Evolutionary conservation across 148 eudicot species (phyloP).

Genomic region (Rhododendron simsii): DNA sequence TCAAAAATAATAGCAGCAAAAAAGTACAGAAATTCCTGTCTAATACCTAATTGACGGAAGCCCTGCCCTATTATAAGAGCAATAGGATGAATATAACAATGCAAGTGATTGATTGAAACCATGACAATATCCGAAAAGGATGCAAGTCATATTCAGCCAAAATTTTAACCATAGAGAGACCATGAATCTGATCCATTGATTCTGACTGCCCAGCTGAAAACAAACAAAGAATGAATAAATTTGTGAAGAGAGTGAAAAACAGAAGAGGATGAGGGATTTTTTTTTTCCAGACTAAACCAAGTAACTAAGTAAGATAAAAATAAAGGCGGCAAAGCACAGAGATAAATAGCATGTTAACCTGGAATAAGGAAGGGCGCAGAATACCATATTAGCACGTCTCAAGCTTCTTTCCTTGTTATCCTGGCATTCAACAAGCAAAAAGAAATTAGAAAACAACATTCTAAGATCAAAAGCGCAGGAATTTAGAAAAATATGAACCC

Average conservation of each 20-base stretch:
- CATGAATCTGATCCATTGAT: not conserved
- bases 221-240: not conserved
- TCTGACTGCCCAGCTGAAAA: slow-evolving; percentile 1
- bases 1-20: not conserved
- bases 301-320: not conserved
- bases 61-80: not conserved
- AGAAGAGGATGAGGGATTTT: not conserved
- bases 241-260: not conserved
- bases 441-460: not conserved
- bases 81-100: not conserved
- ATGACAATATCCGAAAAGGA: not conserved
- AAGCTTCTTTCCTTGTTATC: slow-evolving; percentile 80
- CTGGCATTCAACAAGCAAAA: slow-evolving; percentile 25
- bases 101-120: not conserved
- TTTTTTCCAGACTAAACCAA: not conserved
- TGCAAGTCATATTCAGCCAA: not conserved
- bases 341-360: not conserved
- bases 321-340: not conserved
- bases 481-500: not conserved
- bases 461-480: not conserved
- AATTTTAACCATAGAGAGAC: not conserved
- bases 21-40: not conserved
- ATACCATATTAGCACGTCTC: slow-evolving; percentile 13
- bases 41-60: not conserved
- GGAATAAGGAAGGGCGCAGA: not conserved